Evolutionary conservation across 768 basidiomycete species (phyloP), one percentile per base, ranked within the genome.

Genomic region (Suillus decipiens): DNA sequence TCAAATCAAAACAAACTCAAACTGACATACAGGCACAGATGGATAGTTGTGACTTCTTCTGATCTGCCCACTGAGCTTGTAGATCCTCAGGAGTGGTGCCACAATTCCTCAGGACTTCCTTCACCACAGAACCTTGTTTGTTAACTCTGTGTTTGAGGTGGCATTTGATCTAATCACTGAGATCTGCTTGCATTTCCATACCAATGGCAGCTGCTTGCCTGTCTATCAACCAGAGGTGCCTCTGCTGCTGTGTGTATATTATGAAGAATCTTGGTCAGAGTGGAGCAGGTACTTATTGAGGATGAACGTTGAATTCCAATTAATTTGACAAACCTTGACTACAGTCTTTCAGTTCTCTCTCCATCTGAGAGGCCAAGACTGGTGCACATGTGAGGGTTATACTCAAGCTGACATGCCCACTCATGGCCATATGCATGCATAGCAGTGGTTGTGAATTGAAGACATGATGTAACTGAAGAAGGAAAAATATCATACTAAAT

Each of bases 361-460:
- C 63, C 50, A 50, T 66, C 48, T 22, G 60, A 58, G 3, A 66
- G 48, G 0, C 66, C 63, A 14, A 64, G 39, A 1, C 66, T 61
- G 3, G 15, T 15, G 0, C 28, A 9, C 22, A 66, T 28, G n/a
- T 1, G 11, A 22, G 45, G 45, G n/a, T 45, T 45, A 1, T 51
- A 66, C 2, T 51, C 24, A 6, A 66, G 57, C 28, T 66, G 65
- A 55, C 65, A 63, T 68, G 73, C 64, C 77, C 76, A 79, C 53
- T 77, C 69, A 48, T 79, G 79, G 28, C 72, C 75, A 58, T 77
- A 79, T 0, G 76, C 76, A 61, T 82, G 80, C 73, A 81, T 76
- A 0, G 75, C 78, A 4, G 73, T 74, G 0, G 75, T 77, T 1
- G 70, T 72, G 39, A 77, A 78, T 0, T 41, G 14, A 14, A 80